Conservation (phyloP, 1,284 basidiomycete species). For the Fomitopsis pinicola region DNA sequence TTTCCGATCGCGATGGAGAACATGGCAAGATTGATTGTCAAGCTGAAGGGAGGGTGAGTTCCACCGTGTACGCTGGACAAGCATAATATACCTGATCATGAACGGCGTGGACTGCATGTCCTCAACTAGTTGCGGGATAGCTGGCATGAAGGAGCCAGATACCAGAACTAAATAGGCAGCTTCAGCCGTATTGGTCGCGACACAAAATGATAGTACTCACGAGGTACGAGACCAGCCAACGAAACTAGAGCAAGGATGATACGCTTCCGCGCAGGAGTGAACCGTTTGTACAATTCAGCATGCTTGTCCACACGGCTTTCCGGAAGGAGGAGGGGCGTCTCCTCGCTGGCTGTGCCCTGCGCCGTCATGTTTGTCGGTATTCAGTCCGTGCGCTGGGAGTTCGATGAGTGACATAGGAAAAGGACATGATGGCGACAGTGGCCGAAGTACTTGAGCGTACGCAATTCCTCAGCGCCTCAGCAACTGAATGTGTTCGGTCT, state of each 20-base stretch:
- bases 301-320: not conserved
- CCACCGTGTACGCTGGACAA: not conserved
- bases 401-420: too few relatives aligned
- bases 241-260: slow-evolving; percentile 48
- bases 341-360: not conserved
- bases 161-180: slow-evolving; percentile 49
- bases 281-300: slow-evolving; percentile 42
- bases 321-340: not conserved
- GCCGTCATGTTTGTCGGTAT: not conserved
- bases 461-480: too few relatives aligned
- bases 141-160: slow-evolving; percentile 60
- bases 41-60: slow-evolving; percentile 25
- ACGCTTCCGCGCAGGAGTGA: slow-evolving; percentile 39
- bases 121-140: slow-evolving; percentile 57
- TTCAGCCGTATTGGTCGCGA: not conserved
- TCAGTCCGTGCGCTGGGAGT: too few relatives aligned
- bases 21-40: slow-evolving; percentile 42
- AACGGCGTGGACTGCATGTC: slow-evolving; percentile 52
- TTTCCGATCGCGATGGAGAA: slow-evolving; percentile 37
- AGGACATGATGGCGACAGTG: too few relatives aligned
- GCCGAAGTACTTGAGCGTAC: too few relatives aligned
- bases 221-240: slow-evolving; percentile 40
- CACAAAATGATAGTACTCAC: slow-evolving; percentile 27
- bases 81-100: slow-evolving; percentile 45
- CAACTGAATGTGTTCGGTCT: too few relatives aligned